Evolutionary conservation across 1,139 yeast genomes (phyloP), one percentile per base, ranked within the genome.

Genomic region (Kluyveromyces sp.): DNA sequence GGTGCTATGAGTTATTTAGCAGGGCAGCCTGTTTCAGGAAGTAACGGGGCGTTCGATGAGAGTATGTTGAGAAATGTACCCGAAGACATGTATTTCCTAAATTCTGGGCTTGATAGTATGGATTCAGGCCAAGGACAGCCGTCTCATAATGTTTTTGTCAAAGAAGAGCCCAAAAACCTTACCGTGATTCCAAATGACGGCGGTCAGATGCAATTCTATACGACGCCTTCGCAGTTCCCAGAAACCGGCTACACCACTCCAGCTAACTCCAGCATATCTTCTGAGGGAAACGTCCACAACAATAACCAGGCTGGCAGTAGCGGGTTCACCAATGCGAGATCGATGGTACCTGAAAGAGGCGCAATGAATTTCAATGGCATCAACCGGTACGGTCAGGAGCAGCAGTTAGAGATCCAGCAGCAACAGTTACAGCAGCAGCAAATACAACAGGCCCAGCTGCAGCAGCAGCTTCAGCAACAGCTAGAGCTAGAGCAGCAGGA

Each of bases 191-290:
- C 19, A 3, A 4, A 4, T 3, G 4, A 15, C 19, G 18, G n/a
- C 19, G 18, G 18, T 15, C 11, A 32, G 19, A 18, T 32, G 16
- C 34, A 19, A n/a, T 34, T 15, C 19, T 19, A 18, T 22, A 22
- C 36, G 28, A 17, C 36, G 7, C 26, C 36, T 25, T 29, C 20
- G 25, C 31, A 12, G n/a, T 25, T 36, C 20, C 39, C 32, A 36
- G 32, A 36, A n/a, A 28, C 39, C 9, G 39, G 39, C n/a, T 36
- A 36, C 26, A 36, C 39, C n/a, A 36, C 39, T 8, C 39, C 39
- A 16, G 16, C 19, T 15, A 3, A 34, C n/a, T 34, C 36, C 7
- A 34, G 26, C 25, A 34, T 20, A 11, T 16, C 36, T 6, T 34
- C 36, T 4, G 36, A 34, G 12, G 25, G 36, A 7, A 32, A 32